These are phyloP conservation scores for Rosa lucieae DNA, from an alignment of 306 rosid genomes.

Conservation along the genomic window DNA sequence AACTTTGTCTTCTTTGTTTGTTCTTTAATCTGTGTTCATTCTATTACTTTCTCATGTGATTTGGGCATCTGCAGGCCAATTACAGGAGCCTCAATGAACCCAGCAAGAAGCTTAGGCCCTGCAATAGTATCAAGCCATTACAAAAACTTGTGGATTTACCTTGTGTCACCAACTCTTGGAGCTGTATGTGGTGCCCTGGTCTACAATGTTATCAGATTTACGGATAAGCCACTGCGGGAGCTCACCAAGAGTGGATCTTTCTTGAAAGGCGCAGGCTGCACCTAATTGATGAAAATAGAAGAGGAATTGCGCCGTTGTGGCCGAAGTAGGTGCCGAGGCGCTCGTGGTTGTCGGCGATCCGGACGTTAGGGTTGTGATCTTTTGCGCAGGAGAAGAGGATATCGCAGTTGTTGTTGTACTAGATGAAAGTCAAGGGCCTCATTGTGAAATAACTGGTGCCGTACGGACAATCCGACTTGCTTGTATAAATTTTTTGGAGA, in stretches of 20 bases:
- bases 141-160: constrained; percentile 64
- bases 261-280: constrained; percentile 26
- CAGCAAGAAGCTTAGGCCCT: constrained; percentile 85
- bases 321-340: constrained; percentile 83
- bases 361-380: constrained; percentile 32
- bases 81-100: constrained; percentile 92
- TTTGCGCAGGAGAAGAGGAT: too few species aligned
- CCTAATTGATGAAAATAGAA: constrained; percentile 6
- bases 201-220: constrained; percentile 59
- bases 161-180: constrained; percentile 49
- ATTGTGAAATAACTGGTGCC: too few species aligned
- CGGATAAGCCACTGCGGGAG: constrained; percentile 60
- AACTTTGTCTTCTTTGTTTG: neutral
- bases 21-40: too few species aligned
- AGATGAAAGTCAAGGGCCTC: too few species aligned
- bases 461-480: too few species aligned
- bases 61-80: constrained; percentile 46
- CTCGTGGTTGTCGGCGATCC: constrained; percentile 90
- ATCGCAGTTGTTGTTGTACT: too few species aligned
- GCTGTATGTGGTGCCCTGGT: constrained; percentile 65
- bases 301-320: constrained; percentile 67
- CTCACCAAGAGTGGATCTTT: constrained; percentile 64
- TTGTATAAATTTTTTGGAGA: neutral
- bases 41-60: neutral
- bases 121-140: constrained; percentile 53